Conservation (phyloP, 139 green algal genomes). For the Chlamydomonas sp. region DNA sequence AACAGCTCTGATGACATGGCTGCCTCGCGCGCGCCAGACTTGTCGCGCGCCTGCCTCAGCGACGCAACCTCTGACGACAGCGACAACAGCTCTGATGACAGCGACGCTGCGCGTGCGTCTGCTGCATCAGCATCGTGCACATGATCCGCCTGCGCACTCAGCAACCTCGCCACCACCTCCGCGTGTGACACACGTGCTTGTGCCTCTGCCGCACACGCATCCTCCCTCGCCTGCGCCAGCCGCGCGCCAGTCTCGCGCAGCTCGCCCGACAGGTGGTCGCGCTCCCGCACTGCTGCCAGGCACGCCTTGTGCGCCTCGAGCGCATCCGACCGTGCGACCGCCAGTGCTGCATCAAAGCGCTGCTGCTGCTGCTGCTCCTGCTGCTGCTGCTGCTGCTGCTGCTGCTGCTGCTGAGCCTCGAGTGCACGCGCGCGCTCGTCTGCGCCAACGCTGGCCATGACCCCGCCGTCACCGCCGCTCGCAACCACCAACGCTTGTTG, state of each 20-base stretch:
- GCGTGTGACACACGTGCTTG: neutral
- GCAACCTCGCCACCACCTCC: no score
- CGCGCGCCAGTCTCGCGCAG: no score
- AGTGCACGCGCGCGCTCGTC: no score
- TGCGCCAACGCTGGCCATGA: neutral
- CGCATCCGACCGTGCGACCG: neutral
- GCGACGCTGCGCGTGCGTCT: no score
- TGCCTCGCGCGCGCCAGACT: neutral
- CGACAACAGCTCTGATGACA: no score
- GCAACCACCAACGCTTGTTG: neutral
- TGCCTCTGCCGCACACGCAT: neutral
- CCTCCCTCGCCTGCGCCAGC: neutral
- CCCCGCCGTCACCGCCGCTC: neutral
- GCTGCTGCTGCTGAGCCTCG: neutral
- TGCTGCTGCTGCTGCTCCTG: conserved; percentile 2
- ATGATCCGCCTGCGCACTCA: no score
- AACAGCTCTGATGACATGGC: neutral
- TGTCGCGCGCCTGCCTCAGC: neutral
- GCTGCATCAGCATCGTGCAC: no score
- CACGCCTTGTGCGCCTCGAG: neutral
- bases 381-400: neutral
- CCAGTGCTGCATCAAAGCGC: neutral
- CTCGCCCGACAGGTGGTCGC: no score
- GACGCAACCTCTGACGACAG: neutral
- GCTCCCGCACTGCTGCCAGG: neutral